Base-by-base conservation (phyloP, 2,329 filamentous ascomycete species). In the Colletotrichum agaves region DNA sequence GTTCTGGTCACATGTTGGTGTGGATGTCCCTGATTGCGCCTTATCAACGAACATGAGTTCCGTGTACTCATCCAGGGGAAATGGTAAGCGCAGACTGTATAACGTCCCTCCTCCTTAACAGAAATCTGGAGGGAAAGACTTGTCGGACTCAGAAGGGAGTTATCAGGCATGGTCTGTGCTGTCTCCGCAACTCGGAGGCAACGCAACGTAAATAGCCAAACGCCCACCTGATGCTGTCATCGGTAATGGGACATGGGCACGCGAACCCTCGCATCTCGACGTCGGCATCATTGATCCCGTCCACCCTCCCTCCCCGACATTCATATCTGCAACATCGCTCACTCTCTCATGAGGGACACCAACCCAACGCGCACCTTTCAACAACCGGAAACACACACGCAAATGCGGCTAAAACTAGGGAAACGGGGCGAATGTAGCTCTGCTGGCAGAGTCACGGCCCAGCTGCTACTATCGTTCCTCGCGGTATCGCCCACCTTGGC, bases 381-480 rank as follows among this genome's bases (percentile, higher is more conserved):
- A 19, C 13, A 52, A 13, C 27, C 5, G 27, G 27, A 19, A n/a
- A 21, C 27, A 49, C 37, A 35, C 15, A 67, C 43, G 43, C 37
- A 35, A 12, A 67, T 67, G 66, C 66, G 39, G 21, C 13, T 66
- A 17, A 61, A 49, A 57, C 37, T 64, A n/a, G 43, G 47, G 55
- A 46, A 27, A 27, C 53, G 33, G 19, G 56, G 55, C 46, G 56
- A 50, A 67, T 88, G 85, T 80, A 80, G 77, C 72, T 91, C 90
- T 74, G 82, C 86, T 61, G 85, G 85, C 78, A 87, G 86, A 80
- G 86, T 91, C 72, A 90, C 90, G 13, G 86, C 88, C 61, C 82
- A 84, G 47, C 77, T 91, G 53, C 80, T 93, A 67, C 79, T 93
- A 70, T 90, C 89, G 23, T 89, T 92, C 79, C 85, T 93, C 60